Evolutionary conservation across 192 early-diverging fungal species (phyloP).

Genomic region (Funneliformis geosporum): DNA sequence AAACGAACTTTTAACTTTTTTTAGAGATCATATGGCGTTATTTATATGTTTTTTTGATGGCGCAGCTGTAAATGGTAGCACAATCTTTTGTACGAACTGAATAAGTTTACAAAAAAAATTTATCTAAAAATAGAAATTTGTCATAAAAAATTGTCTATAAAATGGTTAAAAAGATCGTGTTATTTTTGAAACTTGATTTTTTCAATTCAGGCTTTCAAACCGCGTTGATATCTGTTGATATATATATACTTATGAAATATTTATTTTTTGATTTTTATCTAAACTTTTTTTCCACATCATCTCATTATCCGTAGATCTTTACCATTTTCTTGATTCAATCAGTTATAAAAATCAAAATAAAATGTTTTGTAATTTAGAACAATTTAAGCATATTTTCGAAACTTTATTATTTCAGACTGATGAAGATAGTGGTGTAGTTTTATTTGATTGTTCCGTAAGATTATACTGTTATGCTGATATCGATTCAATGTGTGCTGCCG

Average conservation of each 20-base stretch:
- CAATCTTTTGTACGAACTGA: background rate
- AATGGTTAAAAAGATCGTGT: background rate
- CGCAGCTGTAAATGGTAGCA: background rate
- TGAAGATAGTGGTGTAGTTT: background rate
- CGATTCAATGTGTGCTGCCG: conserved; percentile 12
- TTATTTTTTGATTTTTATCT: background rate
- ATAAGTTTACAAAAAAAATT: background rate
- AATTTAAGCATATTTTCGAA: conserved; percentile 10
- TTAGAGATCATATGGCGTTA: no score
- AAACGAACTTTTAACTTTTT: no score
- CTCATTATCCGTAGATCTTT: background rate
- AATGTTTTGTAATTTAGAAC: background rate
- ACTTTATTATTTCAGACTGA: conserved; percentile 3
- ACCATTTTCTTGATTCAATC: background rate
- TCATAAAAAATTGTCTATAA: background rate
- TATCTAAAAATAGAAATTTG: background rate
- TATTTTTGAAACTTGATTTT: background rate
- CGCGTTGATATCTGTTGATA: background rate
- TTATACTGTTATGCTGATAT: conserved; percentile 9
- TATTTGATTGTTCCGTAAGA: conserved; percentile 9
- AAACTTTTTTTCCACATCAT: background rate
- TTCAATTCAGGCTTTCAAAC: background rate
- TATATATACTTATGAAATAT: background rate
- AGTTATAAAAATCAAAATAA: background rate
- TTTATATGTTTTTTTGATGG: no score